phyloP scores from a whole-genome alignment of 768 basidiomycete genomes.

The Hygrophoropsis aurantiaca region DNA sequence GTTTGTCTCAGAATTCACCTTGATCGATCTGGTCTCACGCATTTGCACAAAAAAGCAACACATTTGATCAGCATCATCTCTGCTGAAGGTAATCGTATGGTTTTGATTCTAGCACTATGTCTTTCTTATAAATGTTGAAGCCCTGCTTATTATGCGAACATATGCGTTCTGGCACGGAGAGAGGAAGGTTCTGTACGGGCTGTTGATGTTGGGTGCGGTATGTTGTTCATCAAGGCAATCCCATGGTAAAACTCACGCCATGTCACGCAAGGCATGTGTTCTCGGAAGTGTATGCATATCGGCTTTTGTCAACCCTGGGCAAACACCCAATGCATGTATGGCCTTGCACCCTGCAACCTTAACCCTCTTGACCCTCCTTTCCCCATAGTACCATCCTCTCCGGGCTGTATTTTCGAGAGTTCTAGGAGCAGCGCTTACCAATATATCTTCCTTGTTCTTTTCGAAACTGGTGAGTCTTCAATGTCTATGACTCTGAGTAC shows the following conservation, averaged over 20 bases:
- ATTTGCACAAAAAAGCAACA: neutral
- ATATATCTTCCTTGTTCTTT: neutral
- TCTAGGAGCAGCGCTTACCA: neutral
- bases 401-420: neutral
- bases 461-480: neutral
- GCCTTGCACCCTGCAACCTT: no score
- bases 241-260: no score
- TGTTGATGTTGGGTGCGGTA: neutral
- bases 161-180: neutral
- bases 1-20: neutral
- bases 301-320: no score
- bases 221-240: no score
- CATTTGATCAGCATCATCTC: slow-evolving; percentile 1
- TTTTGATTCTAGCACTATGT: no score
- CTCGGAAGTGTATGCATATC: no score
- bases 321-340: no score
- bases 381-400: neutral
- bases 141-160: neutral
- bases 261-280: no score
- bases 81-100: neutral
- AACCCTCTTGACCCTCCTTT: no score
- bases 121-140: neutral
- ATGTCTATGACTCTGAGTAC: no score
- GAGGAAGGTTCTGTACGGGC: neutral
- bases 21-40: neutral